Evolutionary conservation across 768 basidiomycete species (phyloP).

Genomic region (Filobasidium floriforme): DNA sequence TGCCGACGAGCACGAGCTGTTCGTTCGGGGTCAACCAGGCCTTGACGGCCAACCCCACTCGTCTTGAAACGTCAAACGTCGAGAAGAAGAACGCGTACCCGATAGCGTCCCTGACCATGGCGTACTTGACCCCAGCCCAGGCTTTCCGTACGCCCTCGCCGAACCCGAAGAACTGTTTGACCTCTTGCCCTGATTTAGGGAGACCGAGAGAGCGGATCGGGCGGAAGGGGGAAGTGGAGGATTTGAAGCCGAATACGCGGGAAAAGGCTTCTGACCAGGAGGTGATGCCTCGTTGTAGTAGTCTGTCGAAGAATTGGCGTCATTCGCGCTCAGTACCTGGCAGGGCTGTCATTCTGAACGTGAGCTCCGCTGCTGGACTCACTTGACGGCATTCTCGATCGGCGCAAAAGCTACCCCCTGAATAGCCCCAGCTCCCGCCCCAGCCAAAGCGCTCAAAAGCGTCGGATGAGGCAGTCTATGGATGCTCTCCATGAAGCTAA

Average conservation of each 20-base stretch:
- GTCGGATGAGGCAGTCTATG: slow-evolving; percentile 34
- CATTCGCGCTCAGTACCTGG: no score
- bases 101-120: slow-evolving; percentile 36
- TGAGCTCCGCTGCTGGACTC: slow-evolving; percentile 7
- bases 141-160: slow-evolving; percentile 16
- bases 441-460: slow-evolving; percentile 36
- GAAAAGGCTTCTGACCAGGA: slow-evolving; percentile 22
- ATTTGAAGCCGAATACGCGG: slow-evolving; percentile 17
- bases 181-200: slow-evolving; percentile 18
- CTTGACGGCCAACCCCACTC: slow-evolving; percentile 36
- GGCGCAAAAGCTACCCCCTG: slow-evolving; percentile 41
- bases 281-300: slow-evolving; percentile 21
- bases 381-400: slow-evolving; percentile 42
- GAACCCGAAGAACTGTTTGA: slow-evolving; percentile 23
- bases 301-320: neutral
- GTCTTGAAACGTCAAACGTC: slow-evolving; percentile 39
- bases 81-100: slow-evolving; percentile 42
- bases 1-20: neutral
- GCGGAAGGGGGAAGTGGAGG: neutral
- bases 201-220: slow-evolving; percentile 8
- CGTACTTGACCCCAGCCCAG: slow-evolving; percentile 41
- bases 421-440: slow-evolving; percentile 36
- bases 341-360: no score
- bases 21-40: slow-evolving; percentile 20
- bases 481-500: slow-evolving; percentile 20